These are phyloP conservation scores for Echinosophora koreensis DNA, from an alignment of 306 rosid species.

Conservation along the genomic window DNA sequence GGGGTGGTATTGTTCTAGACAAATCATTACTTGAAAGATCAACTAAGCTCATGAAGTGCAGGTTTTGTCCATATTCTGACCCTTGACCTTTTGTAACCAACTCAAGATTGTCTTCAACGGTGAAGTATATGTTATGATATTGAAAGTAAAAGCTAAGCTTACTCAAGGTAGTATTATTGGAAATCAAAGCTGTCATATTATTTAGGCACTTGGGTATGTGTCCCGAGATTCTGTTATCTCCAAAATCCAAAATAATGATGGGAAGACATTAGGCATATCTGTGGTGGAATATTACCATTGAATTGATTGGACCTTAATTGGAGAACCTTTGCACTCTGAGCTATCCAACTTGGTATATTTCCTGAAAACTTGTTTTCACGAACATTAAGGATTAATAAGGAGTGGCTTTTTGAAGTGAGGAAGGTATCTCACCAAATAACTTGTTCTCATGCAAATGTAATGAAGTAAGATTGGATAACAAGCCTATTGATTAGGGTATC, in stretches of 20 bases:
- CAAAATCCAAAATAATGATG: neutral
- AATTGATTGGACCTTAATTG: neutral
- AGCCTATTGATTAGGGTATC: neutral
- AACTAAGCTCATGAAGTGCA: neutral
- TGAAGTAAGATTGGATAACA: neutral
- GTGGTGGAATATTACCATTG: neutral
- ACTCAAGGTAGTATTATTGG: neutral
- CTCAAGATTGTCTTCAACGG: neutral
- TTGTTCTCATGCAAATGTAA: neutral
- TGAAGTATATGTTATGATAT: too few relatives aligned
- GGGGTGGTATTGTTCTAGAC: neutral
- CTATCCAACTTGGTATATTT: neutral
- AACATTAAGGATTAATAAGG: neutral
- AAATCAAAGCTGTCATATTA: neutral
- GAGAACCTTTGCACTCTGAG: neutral
- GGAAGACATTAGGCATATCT: neutral
- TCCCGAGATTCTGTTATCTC: too few relatives aligned
- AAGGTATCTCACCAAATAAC: neutral
- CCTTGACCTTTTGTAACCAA: neutral
- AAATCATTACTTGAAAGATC: neutral
- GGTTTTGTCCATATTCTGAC: neutral
- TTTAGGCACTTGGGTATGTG: too few relatives aligned
- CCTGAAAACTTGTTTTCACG: neutral
- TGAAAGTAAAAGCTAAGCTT: neutral
- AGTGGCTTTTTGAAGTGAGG: neutral